Conservation (phyloP, 2,329 filamentous ascomycete species). For the Aspergillus puulaauensis region DNA sequence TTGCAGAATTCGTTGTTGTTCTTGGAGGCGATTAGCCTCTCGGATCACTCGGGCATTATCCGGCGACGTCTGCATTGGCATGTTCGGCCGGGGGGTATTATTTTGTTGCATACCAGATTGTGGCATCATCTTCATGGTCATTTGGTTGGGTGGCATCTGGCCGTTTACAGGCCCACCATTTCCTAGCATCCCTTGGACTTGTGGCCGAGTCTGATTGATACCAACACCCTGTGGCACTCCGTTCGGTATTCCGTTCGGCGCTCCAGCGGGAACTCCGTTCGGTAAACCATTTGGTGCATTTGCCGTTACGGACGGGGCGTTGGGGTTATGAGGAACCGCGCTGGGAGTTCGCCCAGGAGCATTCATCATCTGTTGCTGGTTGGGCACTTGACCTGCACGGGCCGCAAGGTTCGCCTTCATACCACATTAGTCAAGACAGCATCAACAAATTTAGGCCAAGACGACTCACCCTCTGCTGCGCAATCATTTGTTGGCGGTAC, state of each 20-base stretch:
- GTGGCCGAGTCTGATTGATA: constrained; percentile 39
- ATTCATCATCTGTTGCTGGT: constrained; percentile 40
- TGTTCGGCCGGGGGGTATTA: constrained; percentile 37
- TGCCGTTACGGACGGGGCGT: constrained; percentile 37
- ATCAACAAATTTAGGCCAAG: not conserved
- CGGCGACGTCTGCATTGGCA: constrained; percentile 56
- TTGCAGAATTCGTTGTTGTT: constrained; percentile 63
- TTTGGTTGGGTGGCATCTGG: constrained; percentile 53
- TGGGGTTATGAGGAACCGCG: constrained; percentile 36
- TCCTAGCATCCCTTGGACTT: constrained; percentile 42
- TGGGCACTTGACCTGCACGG: constrained; percentile 42
- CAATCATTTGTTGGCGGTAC: constrained; percentile 64
- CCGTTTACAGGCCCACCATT: constrained; percentile 46
- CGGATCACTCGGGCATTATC: constrained; percentile 49
- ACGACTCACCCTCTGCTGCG: constrained; percentile 50
- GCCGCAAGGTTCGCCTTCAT: constrained; percentile 41
- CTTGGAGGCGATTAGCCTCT: constrained; percentile 49
- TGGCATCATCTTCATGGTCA: constrained; percentile 56
- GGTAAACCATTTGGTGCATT: constrained; percentile 44
- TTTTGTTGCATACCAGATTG: constrained; percentile 60
- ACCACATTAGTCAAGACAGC: constrained; percentile 13
- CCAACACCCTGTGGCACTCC: constrained; percentile 42
- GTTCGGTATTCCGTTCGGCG: constrained; percentile 43
- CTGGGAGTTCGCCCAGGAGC: constrained; percentile 40
- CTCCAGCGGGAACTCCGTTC: constrained; percentile 51